Conservation (phyloP, 306 rosid genomes). For the Cucurbita maxima region DNA sequence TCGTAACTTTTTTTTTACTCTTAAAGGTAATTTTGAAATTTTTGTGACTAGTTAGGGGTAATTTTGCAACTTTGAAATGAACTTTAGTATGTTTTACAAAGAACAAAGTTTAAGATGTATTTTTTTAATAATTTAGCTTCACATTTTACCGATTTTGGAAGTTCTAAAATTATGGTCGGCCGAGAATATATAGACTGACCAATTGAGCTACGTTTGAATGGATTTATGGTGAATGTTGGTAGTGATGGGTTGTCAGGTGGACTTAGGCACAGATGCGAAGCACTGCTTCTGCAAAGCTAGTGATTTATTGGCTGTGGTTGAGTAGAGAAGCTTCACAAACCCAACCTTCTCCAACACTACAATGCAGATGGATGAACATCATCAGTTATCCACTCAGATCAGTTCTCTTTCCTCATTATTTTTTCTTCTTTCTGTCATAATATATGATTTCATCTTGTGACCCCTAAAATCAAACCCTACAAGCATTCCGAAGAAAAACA, state of each 20-base stretch:
- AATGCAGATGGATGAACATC: not conserved
- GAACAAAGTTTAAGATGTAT: too few species aligned
- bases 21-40: too few species aligned
- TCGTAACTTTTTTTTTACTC: too few species aligned
- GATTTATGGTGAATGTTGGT: not conserved
- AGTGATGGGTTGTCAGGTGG: conserved; percentile 43
- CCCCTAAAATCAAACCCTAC: not conserved
- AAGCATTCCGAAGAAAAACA: not conserved
- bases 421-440: not conserved
- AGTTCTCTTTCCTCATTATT: conserved; percentile 2
- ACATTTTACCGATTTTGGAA: too few species aligned
- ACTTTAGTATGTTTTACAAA: too few species aligned
- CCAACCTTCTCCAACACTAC: not conserved
- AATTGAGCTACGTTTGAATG: not conserved
- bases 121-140: too few species aligned
- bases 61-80: too few species aligned
- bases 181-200: too few species aligned
- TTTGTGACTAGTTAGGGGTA: too few species aligned
- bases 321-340: conserved; percentile 18
- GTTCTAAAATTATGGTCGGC: too few species aligned
- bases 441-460: not conserved
- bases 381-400: not conserved
- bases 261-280: conserved; percentile 62
- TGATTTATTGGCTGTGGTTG: conserved; percentile 74
- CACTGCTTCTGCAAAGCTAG: conserved; percentile 80